Evolutionary conservation across 176 grass and related monocot species (phyloP).

Genomic region (Zoysia japonica): DNA sequence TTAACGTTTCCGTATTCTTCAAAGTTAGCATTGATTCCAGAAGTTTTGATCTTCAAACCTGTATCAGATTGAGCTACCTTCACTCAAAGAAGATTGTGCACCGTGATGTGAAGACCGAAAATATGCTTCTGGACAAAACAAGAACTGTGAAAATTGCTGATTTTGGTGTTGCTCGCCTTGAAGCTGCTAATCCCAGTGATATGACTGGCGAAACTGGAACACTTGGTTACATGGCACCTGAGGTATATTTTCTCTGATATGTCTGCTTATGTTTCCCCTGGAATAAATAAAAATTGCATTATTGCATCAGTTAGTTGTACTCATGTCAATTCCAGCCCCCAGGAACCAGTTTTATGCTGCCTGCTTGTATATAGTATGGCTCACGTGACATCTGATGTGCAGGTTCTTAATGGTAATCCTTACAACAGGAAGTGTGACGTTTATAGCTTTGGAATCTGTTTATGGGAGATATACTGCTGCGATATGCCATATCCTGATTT

Average conservation of each 20-base stretch:
- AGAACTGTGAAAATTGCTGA: conserved; percentile 93
- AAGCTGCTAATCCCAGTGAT: conserved; percentile 87
- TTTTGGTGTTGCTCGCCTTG: conserved; percentile 89
- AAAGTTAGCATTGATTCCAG: not conserved
- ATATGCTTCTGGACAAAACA: conserved; percentile 94
- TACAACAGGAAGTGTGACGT: conserved; percentile 99
- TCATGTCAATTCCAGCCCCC: not conserved
- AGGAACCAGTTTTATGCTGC: conserved; percentile 3
- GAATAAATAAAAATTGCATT: not conserved
- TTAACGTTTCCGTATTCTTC: not conserved
- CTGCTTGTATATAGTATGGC: conserved; percentile 2
- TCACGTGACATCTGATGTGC: conserved; percentile 26
- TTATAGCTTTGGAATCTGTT: conserved; percentile 90
- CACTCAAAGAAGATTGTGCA: conserved; percentile 96
- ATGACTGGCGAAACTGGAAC: conserved; percentile 98
- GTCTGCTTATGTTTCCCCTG: not conserved
- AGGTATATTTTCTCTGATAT: conserved; percentile 49
- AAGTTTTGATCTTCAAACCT: not conserved
- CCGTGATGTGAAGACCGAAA: conserved; percentile 92
- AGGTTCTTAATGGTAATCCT: conserved; percentile 95
- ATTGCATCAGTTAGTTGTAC: not conserved
- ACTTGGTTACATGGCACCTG: conserved; percentile 98
- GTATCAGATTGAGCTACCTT: conserved; percentile 80
- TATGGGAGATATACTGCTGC: conserved; percentile 96
- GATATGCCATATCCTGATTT: conserved; percentile 98